A percentile compares a stretch with the other conserved stretches of the same genome.
phyloP scores from a whole-genome alignment of 495 filamentous ascomycete genomes.

The Aspergillus panamensis region DNA sequence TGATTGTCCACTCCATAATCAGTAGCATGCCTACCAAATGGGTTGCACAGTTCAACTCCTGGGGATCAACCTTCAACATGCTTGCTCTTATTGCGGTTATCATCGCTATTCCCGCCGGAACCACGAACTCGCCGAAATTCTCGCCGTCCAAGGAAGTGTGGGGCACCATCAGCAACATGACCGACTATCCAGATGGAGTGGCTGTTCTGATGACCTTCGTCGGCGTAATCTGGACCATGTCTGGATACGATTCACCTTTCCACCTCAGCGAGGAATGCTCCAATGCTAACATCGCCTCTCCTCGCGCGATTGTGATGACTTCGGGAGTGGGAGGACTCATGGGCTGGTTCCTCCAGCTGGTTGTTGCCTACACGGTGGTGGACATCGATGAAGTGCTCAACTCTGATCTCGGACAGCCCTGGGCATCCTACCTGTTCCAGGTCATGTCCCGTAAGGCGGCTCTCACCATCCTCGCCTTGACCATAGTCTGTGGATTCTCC shows the following conservation, averaged over 20 bases:
- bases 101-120: conserved; percentile 66
- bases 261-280: conserved; percentile 76
- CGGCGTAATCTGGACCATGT: conserved; percentile 61
- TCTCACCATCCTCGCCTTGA: conserved; percentile 64
- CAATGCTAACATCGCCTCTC: conserved; percentile 71
- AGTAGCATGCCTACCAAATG: conserved; percentile 72
- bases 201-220: conserved; percentile 76
- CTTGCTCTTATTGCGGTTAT: conserved; percentile 62
- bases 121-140: conserved; percentile 60
- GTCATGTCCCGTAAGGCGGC: conserved; percentile 62
- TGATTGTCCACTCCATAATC: conserved; percentile 67
- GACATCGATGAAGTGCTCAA: conserved; percentile 60
- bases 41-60: conserved; percentile 73
- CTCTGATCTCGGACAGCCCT: conserved; percentile 69
- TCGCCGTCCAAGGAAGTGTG: conserved; percentile 60
- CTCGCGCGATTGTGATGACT: conserved; percentile 74
- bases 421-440: conserved; percentile 71
- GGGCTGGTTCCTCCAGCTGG: conserved; percentile 73
- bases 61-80: conserved; percentile 72
- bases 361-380: conserved; percentile 75
- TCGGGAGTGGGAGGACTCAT: conserved; percentile 62
- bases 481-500: conserved; percentile 71
- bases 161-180: conserved; percentile 65
- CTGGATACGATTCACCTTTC: conserved; percentile 70
- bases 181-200: conserved; percentile 67